Evolutionary conservation across 2,329 filamentous ascomycete genomes (phyloP).

Genomic region (Aspergillus versicolor): DNA sequence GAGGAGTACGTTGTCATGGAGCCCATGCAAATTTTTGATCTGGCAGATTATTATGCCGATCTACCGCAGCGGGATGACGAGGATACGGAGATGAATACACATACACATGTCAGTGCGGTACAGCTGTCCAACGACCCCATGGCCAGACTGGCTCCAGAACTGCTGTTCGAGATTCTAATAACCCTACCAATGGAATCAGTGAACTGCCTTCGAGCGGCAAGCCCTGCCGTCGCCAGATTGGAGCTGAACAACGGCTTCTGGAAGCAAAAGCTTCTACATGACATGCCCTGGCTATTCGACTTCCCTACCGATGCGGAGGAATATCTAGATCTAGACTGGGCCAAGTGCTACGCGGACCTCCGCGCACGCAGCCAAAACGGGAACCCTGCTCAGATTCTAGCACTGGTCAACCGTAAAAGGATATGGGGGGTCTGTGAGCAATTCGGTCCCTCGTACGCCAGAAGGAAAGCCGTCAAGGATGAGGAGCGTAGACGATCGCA

Average conservation of each 20-base stretch:
- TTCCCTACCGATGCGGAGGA: not conserved
- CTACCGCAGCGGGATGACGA: not conserved
- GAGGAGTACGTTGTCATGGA: not conserved
- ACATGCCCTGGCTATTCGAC: not conserved
- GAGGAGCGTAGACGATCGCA: not conserved
- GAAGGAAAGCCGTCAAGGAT: not conserved
- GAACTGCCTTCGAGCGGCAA: not conserved
- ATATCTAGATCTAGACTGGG: not conserved
- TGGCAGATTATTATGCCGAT: not conserved
- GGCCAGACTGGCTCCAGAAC: not conserved
- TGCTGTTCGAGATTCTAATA: not conserved
- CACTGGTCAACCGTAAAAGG: not conserved
- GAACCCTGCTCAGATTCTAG: not conserved
- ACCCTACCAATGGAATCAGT: not conserved
- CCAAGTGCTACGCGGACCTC: not conserved
- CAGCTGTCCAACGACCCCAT: not conserved
- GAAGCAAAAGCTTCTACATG: not conserved
- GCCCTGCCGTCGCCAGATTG: not conserved
- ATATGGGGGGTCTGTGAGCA: not conserved
- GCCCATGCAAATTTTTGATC: not conserved
- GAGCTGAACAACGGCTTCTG: not conserved
- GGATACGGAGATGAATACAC: not conserved
- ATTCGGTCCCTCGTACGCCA: not conserved
- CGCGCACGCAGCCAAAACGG: not conserved
- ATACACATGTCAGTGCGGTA: no score